These are phyloP conservation scores for Thielaviopsis punctulata DNA, from an alignment of 2,329 filamentous ascomycete genomes.

Conservation along the genomic window DNA sequence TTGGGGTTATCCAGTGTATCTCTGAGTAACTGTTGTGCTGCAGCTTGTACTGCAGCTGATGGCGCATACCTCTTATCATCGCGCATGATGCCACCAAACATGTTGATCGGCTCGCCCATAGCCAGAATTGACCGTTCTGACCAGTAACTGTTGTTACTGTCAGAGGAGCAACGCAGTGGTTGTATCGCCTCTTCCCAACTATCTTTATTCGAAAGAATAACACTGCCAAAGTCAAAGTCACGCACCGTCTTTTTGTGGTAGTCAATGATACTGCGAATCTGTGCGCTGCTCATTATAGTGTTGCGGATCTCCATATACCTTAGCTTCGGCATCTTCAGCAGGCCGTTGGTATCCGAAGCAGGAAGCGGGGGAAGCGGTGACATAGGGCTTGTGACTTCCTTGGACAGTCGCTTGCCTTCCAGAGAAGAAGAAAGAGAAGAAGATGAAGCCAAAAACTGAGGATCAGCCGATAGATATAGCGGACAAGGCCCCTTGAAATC, in stretches of 20 bases:
- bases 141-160: conserved; percentile 22
- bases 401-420: conserved; percentile 37
- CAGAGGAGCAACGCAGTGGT: conserved; percentile 35
- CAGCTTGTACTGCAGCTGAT: conserved; percentile 38
- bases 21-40: conserved; percentile 30
- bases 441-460: conserved; percentile 35
- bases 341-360: conserved; percentile 30
- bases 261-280: conserved; percentile 52
- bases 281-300: conserved; percentile 49
- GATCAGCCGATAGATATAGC: conserved; percentile 48
- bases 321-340: conserved; percentile 50
- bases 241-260: conserved; percentile 49
- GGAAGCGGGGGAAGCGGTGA: conserved; percentile 25
- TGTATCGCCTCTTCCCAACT: conserved; percentile 73
- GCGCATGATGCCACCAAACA: background rate
- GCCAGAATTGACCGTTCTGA: conserved; percentile 15
- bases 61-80: conserved; percentile 17
- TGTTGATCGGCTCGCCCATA: background rate
- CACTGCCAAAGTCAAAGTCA: conserved; percentile 67
- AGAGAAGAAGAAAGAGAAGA: too few species aligned
- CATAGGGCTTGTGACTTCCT: conserved; percentile 48
- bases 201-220: conserved; percentile 48
- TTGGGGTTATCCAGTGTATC: conserved; percentile 20
- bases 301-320: conserved; percentile 57
- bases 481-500: conserved; percentile 56